Percentiles rank a stretch among this genome's conserved stretches.
Evolutionary conservation across 140 eudicot species (phyloP).

Genomic region (Oenanthe javanica): DNA sequence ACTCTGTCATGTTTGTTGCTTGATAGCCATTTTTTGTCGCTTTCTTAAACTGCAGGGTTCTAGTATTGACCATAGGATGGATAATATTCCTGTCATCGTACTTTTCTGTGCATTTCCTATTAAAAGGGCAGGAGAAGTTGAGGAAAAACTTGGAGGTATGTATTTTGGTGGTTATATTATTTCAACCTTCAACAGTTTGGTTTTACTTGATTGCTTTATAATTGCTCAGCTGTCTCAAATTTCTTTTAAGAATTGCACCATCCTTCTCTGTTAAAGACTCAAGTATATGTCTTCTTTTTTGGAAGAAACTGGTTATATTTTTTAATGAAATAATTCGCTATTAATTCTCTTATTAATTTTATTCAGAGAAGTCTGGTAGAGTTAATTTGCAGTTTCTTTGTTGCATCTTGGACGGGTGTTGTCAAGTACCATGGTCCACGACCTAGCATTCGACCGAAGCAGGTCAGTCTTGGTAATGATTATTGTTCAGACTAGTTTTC

Average conservation of each 20-base stretch:
- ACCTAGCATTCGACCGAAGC: conserved; percentile 84
- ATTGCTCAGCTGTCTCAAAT: not conserved
- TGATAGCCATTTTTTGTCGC: conserved; percentile 7
- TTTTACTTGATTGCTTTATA: not conserved
- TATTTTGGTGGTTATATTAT: conserved; percentile 11
- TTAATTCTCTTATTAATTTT: not conserved
- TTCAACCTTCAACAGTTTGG: not conserved
- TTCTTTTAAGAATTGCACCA: not conserved
- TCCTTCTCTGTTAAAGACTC: no score
- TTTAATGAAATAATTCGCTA: conserved; percentile 2
- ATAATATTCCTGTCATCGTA: conserved; percentile 82
- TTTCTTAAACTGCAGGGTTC: conserved; percentile 52
- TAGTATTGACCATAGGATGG: conserved; percentile 87
- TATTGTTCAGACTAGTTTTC: not conserved
- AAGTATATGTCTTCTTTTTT: not conserved
- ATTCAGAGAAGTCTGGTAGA: conserved; percentile 78
- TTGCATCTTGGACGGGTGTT: conserved; percentile 99
- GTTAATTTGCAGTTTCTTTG: conserved; percentile 90
- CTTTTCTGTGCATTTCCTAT: conserved; percentile 76
- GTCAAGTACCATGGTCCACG: conserved; percentile 94
- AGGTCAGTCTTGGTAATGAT: conserved; percentile 33
- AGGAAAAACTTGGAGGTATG: conserved; percentile 90
- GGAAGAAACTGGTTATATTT: not conserved
- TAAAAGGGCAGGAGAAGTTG: conserved; percentile 85
- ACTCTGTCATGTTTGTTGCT: not conserved